phyloP scores from a whole-genome alignment of 176 grass and related monocot genomes.

The Paspalum vaginatum region DNA sequence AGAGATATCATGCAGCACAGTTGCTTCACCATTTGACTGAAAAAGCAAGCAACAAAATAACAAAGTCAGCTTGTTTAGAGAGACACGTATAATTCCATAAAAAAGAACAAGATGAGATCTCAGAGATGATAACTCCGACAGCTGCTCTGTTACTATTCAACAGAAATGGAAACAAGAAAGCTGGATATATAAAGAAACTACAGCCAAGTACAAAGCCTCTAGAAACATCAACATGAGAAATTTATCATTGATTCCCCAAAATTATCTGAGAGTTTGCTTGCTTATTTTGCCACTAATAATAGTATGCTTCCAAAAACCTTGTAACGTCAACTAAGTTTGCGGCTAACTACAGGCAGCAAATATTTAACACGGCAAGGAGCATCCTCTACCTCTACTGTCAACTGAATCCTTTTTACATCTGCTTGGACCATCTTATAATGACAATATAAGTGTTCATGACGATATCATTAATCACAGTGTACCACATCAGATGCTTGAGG shows the following conservation, averaged over 20 bases:
- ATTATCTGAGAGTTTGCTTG: neutral
- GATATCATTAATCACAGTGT: constrained; percentile 4
- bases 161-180: constrained; percentile 45
- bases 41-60: constrained; percentile 46
- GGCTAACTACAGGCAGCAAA: neutral
- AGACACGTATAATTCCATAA: constrained; percentile 1
- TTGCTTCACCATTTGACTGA: constrained; percentile 53
- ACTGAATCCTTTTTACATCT: constrained; percentile 29
- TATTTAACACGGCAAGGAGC: constrained; percentile 11
- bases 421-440: constrained; percentile 13
- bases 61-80: constrained; percentile 33
- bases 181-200: neutral
- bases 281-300: neutral
- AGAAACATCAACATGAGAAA: neutral
- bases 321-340: neutral
- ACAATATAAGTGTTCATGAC: neutral
- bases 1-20: constrained; percentile 55
- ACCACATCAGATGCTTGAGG: neutral
- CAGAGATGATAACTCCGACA: constrained; percentile 26
- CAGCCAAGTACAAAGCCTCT: neutral
- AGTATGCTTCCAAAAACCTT: neutral
- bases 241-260: neutral
- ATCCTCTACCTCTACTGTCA: constrained; percentile 14
- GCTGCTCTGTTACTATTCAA: constrained; percentile 35
- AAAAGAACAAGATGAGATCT: constrained; percentile 9